These are phyloP conservation scores for Coemansia pectinata DNA, from an alignment of 192 early-diverging fungal genomes.

Conservation along the genomic window DNA sequence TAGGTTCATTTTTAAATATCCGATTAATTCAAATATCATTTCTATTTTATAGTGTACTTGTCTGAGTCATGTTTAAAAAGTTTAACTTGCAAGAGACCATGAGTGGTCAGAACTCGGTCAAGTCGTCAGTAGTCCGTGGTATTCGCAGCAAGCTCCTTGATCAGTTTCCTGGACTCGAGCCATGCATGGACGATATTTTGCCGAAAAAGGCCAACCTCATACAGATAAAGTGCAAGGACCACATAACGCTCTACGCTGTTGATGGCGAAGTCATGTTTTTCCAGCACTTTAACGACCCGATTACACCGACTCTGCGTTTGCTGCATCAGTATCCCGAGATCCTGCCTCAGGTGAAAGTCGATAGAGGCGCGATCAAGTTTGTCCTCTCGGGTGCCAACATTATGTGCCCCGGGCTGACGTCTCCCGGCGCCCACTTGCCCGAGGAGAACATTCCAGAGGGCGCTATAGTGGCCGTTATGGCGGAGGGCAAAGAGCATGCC, in stretches of 20 bases:
- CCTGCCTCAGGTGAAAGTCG: conserved; percentile 87
- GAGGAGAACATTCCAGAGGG: conserved; percentile 67
- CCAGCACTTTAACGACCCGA: conserved; percentile 93
- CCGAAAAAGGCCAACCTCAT: conserved; percentile 93
- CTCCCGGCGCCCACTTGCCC: conserved; percentile 83
- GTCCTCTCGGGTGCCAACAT: conserved; percentile 95
- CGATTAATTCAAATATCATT: neutral
- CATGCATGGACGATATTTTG: conserved; percentile 87
- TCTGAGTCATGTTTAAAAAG: conserved; percentile 67
- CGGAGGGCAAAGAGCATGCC: conserved; percentile 96
- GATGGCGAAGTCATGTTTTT: conserved; percentile 89
- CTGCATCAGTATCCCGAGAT: conserved; percentile 95
- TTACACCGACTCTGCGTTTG: conserved; percentile 80
- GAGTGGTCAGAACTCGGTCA: conserved; percentile 80
- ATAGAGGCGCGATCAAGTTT: conserved; percentile 97
- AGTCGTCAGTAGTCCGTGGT: conserved; percentile 85
- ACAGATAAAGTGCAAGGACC: conserved; percentile 90
- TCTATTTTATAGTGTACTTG: neutral
- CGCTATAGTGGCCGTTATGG: conserved; percentile 82
- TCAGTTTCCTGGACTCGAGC: conserved; percentile 85
- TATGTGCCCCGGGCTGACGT: conserved; percentile 99
- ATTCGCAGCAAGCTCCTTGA: conserved; percentile 84
- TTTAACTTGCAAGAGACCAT: conserved; percentile 77
- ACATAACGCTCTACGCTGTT: conserved; percentile 79
- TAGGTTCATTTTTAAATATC: too few relatives aligned